Evolutionary conservation across 805 yeast species (phyloP), one percentile per base, ranked within the genome.

Genomic region (Candida quercuum): DNA sequence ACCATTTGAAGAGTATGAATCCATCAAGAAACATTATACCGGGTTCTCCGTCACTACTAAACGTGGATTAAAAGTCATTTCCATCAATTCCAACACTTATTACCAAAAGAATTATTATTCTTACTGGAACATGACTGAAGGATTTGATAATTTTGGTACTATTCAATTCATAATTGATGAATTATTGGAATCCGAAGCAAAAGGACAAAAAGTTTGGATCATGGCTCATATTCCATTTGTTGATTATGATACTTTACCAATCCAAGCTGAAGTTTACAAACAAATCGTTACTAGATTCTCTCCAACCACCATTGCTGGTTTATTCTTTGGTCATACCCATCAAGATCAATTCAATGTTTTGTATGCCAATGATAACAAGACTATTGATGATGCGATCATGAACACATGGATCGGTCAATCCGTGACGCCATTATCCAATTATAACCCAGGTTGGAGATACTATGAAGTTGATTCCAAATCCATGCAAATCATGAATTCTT

Each of bases 271-370:
- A 38, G 61, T 76, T 23, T 74, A 78, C 43, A 62, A 69, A 23
- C 72, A 73, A 43, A 74, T 81, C 28, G 67, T 81, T 18, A 78
- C 76, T 49, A 69, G 88, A 56, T 81, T 80, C 56, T 73, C 82
- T 23, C 86, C 85, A 15, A 69, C 70, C 50, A 77, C 83, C 10
- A 76, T 81, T 55, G 82, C 86, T 8, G 81, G 73, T 32, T 64
- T 78, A 22, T 81, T 81, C 64, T 79, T 71, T 53, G 89, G 88
- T 19, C 86, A 80, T 51, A 78, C 85, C 5, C 88, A 81, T 50
- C 62, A 64, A 46, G 89, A 81, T 57, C 82, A 80, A 56, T 81
- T 81, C 63, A 68, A 73, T 38, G 61, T 81, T 6, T 59, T 77
- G 32, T 80, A 79, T 50, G 70, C 71, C 3, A 60, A 69, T 18